Conservation (phyloP, 2,329 filamentous ascomycete species). For the Penicillium oxalicum region DNA sequence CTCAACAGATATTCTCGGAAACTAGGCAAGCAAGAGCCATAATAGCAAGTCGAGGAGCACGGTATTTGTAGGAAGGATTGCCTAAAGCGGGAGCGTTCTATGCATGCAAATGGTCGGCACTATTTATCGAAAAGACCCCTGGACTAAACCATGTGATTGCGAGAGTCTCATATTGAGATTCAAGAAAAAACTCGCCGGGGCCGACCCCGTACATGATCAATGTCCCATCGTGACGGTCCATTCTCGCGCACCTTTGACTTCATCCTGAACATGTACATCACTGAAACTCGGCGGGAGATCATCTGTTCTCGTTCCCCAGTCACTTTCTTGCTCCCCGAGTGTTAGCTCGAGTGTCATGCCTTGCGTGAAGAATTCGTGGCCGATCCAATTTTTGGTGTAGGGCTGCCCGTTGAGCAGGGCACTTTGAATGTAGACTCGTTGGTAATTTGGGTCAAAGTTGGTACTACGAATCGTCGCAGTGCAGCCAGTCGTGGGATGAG, state of each 20-base stretch:
- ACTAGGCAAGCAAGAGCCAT: no score
- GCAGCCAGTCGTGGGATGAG: conserved; percentile 52
- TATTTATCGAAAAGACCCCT: no score
- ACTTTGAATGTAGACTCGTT: conserved; percentile 58
- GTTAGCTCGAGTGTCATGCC: conserved; percentile 58
- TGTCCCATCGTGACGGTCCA: no score
- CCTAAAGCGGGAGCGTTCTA: no score
- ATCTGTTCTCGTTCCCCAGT: conserved; percentile 54
- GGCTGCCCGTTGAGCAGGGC: conserved; percentile 56
- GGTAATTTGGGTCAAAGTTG: conserved; percentile 55
- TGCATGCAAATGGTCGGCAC: no score
- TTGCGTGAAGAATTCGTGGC: conserved; percentile 61
- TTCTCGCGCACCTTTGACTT: neutral
- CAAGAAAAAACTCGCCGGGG: neutral
- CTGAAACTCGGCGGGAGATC: conserved; percentile 53
- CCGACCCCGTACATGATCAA: conserved; percentile 1
- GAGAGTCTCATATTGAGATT: neutral
- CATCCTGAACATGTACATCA: conserved; percentile 9
- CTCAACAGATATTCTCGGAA: no score
- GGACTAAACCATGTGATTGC: no score
- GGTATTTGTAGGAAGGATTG: no score
- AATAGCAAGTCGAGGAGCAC: no score
- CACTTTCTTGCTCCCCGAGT: conserved; percentile 55
- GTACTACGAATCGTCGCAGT: conserved; percentile 54
- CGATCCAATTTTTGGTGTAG: conserved; percentile 61